Base-by-base conservation (phyloP, 1,284 basidiomycete species). In the Cutaneotrichosporon sp. region DNA sequence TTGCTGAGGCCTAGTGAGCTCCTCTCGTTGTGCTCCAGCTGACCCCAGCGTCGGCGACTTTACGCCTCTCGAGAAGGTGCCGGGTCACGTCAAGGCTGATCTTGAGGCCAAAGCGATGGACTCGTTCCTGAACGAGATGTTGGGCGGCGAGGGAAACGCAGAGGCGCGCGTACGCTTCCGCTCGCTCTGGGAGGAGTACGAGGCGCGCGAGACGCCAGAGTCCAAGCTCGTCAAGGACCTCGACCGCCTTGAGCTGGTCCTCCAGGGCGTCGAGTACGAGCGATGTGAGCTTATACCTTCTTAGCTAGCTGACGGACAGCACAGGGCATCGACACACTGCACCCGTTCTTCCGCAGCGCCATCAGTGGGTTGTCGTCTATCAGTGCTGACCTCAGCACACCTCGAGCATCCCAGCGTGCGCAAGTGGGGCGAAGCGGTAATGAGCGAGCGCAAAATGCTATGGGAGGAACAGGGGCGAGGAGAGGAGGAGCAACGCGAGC, bases 151-250 rank as follows among this genome's bases (percentile, higher is more conserved):
- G 26, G 72, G 75, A 0, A 79, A 78, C 66, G 65, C 84, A 61
- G 87, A 90, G 13, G 90, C 90, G 0, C 89, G 91, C 0, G 84
- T 89, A 66, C 84, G 88, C 30, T 92, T 99, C 64, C 83, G 88
- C 68, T 82, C 85, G 0, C 81, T 98, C 0, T 98, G 91, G 91
- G 82, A 88, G 87, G 96, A 99, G 82, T 98, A 98, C 75, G 96
- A 99, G 82, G 88, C 87, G 50, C 86, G 90, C 5, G 74, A 85
- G 72, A 91, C 90, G 0, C 81, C 86, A 11, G 96, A 98, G 80
- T 90, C 93, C 0, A 88, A 85, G 69, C 90, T 97, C 70, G 95
- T 98, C 64, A 98, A 99, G 74, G 90, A 99, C 77, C 84, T 98
- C 13, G 96, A 99, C 77, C 85, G 92, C 13, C 89, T 97, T 65